These are phyloP conservation scores for Saturnispora kantuleensis DNA, from an alignment of 805 yeast genomes.

Conservation along the genomic window DNA sequence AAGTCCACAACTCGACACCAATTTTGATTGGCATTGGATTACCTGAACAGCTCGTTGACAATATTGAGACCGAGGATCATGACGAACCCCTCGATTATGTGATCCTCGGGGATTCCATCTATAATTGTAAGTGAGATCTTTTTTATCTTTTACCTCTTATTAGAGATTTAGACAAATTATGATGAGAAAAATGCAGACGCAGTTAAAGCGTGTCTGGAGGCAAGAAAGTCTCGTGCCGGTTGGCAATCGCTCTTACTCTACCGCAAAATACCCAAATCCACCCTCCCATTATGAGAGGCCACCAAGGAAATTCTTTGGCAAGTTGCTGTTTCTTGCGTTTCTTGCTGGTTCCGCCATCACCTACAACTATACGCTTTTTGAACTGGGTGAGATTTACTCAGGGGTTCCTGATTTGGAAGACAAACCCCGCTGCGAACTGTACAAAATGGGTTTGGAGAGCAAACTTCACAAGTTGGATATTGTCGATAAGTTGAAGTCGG, in stretches of 20 bases:
- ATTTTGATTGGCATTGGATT: constrained; percentile 54
- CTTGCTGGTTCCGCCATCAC: constrained; percentile 20
- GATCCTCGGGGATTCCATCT: constrained; percentile 31
- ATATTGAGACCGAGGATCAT: constrained; percentile 50
- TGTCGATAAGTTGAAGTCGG: constrained; percentile 35
- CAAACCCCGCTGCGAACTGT: constrained; percentile 16
- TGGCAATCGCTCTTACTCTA: background rate
- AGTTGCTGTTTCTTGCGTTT: constrained; percentile 13
- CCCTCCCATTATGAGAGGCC: constrained; percentile 11
- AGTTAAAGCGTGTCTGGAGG: background rate
- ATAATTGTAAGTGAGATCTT: background rate
- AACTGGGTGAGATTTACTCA: constrained; percentile 17
- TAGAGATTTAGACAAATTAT: too few species aligned
- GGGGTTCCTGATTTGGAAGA: constrained; percentile 16
- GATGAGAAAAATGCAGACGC: too few species aligned
- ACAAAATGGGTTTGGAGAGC: constrained; percentile 31
- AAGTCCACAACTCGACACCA: constrained; percentile 29
- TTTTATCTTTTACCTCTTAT: background rate
- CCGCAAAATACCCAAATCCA: constrained; percentile 16
- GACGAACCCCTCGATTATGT: constrained; percentile 53
- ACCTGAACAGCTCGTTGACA: constrained; percentile 46
- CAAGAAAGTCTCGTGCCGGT: background rate
- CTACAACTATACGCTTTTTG: constrained; percentile 22
- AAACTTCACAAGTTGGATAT: constrained; percentile 41
- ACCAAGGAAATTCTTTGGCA: constrained; percentile 8